These are phyloP conservation scores for Exserohilum rostratum DNA, from an alignment of 2,329 filamentous ascomycete genomes.

Conservation along the genomic window DNA sequence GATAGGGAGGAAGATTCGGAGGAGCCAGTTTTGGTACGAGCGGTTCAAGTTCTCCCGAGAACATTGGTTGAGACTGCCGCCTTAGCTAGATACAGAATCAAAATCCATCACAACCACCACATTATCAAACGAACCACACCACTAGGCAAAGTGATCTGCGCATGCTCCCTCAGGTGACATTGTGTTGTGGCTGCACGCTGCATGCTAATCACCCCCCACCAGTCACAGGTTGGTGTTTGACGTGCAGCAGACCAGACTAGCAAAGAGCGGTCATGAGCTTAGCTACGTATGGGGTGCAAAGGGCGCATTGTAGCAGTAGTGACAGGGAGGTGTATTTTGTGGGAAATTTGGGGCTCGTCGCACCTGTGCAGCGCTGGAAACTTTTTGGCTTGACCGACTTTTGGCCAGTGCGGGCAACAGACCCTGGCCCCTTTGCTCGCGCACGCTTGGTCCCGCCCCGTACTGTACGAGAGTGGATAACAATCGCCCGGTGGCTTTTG, in stretches of 20 bases:
- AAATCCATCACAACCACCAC: neutral
- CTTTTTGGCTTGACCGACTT: conserved; percentile 24
- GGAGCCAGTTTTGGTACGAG: conserved; percentile 13
- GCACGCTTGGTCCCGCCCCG: conserved; percentile 1
- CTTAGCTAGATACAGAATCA: conserved; percentile 32
- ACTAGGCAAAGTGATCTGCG: too few species aligned
- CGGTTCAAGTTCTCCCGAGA: conserved; percentile 34
- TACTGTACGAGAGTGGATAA: neutral
- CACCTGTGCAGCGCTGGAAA: conserved; percentile 4
- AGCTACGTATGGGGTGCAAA: neutral
- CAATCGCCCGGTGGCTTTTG: conserved; percentile 2
- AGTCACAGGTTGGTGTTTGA: conserved; percentile 16
- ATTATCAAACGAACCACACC: too few species aligned
- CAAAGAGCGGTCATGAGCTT: too few species aligned
- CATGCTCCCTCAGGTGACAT: conserved; percentile 24
- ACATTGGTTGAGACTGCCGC: conserved; percentile 34
- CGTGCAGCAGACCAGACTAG: neutral
- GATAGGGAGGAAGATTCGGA: conserved; percentile 4
- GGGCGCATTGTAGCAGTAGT: conserved; percentile 1
- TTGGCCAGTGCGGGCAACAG: conserved; percentile 23
- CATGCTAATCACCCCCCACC: conserved; percentile 21
- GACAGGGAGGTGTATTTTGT: neutral
- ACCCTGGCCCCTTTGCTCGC: conserved; percentile 11
- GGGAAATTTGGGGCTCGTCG: conserved; percentile 8
- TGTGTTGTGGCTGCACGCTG: conserved; percentile 18